Conservation (phyloP, 2,329 filamentous ascomycete species). For the Coniochaeta sp. region DNA sequence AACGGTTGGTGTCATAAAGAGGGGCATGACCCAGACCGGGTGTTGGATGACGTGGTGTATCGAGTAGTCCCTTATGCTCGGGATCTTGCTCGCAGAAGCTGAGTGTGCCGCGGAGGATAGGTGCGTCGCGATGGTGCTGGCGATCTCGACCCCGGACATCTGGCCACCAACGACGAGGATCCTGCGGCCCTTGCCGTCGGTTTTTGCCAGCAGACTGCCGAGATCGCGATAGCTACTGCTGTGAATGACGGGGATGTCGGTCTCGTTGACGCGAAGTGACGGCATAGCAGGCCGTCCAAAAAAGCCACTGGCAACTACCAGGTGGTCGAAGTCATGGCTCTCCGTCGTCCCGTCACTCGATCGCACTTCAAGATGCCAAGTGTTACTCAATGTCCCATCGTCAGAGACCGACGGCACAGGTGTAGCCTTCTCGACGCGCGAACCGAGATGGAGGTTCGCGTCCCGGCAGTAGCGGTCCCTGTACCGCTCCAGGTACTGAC, state of each 20-base stretch:
- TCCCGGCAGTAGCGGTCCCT: constrained; percentile 42
- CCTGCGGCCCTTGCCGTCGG: constrained; percentile 39
- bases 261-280: constrained; percentile 25
- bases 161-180: constrained; percentile 72
- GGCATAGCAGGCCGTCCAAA: constrained; percentile 58
- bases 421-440: constrained; percentile 34
- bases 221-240: constrained; percentile 60
- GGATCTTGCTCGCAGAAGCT: constrained; percentile 32
- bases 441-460: constrained; percentile 40
- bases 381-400: constrained; percentile 31
- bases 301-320: constrained; percentile 70
- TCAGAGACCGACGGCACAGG: constrained; percentile 14
- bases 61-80: constrained; percentile 40
- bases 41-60: constrained; percentile 64
- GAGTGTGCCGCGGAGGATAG: constrained; percentile 57
- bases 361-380: not conserved
- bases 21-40: constrained; percentile 66
- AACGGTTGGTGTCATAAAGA: constrained; percentile 45
- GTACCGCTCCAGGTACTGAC: constrained; percentile 64
- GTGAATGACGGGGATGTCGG: constrained; percentile 50
- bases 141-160: constrained; percentile 76
- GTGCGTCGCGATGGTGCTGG: constrained; percentile 63
- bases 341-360: constrained; percentile 27
- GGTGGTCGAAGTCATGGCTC: constrained; percentile 56
- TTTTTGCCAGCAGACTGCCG: constrained; percentile 33